Percentiles rank a stretch among this genome's conserved stretches.
phyloP scores from a whole-genome alignment of 2,329 filamentous ascomycete genomes.

The Fusarium subtropicale region DNA sequence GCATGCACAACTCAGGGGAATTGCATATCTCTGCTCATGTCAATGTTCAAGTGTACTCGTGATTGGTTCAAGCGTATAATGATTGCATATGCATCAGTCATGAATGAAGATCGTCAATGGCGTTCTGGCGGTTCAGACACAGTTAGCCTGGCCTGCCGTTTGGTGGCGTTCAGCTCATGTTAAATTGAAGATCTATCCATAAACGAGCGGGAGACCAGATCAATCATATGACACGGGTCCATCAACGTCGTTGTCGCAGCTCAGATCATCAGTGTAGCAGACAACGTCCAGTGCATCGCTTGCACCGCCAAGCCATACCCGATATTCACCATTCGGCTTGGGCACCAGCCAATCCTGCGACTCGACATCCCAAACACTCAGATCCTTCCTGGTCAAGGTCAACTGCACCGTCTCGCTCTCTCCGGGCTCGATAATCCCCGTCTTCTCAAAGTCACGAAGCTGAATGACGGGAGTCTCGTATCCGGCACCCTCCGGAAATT shows the following conservation, averaged over 20 bases:
- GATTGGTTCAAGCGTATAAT: constrained; percentile 6
- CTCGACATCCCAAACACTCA: constrained; percentile 78
- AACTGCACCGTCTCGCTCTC: constrained; percentile 66
- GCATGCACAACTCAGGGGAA: background rate
- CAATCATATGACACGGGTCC: constrained; percentile 35
- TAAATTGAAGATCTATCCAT: background rate
- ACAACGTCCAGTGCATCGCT: constrained; percentile 52
- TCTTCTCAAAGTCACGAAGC: constrained; percentile 80
- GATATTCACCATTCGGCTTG: constrained; percentile 52
- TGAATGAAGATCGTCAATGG: constrained; percentile 15
- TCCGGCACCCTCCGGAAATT: constrained; percentile 52
- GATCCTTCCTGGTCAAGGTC: constrained; percentile 72
- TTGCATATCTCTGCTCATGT: background rate
- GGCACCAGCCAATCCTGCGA: constrained; percentile 75
- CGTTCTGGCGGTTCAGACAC: constrained; percentile 5
- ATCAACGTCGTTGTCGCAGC: constrained; percentile 42
- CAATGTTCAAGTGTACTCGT: background rate
- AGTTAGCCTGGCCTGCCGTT: background rate
- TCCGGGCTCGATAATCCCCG: constrained; percentile 64
- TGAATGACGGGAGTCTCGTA: constrained; percentile 74
- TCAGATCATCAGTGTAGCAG: constrained; percentile 48
- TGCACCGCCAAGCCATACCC: constrained; percentile 55
- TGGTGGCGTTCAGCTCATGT: background rate
- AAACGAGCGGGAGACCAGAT: background rate
- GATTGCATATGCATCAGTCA: background rate